Base-by-base conservation (phyloP, 2,329 filamentous ascomycete species). In the Lasiodiplodia sp. region DNA sequence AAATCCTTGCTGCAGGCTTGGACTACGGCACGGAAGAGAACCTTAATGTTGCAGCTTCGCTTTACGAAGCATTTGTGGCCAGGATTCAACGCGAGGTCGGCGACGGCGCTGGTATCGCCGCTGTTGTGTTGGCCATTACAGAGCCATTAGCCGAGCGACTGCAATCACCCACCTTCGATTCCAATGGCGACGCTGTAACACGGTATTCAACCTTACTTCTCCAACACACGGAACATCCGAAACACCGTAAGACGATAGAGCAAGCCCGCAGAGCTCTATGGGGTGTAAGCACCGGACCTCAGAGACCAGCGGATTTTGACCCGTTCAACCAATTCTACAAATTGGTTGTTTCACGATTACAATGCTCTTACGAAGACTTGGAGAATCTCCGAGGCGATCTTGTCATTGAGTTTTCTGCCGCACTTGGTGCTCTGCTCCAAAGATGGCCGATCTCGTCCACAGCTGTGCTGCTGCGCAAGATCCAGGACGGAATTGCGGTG, bases 241-340 rank as follows among this genome's bases (percentile, higher is more conserved):
- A 23, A 28, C 57, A 68, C 51, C 67, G 67, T 14, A 68, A 38
- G 25, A 28, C 18, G 14, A 37, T 93, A 4, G 91, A 93, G 68
- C 85, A 87, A 65, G 89, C 88, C 66, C 84, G 87, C 62, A 87
- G 87, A 62, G 85, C 85, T n/a, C 81, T 94, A 0, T 93, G 91
- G 90, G 88, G 88, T 3, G 86, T 85, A 1, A 78, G 77, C 49
- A 70, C 80, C 7, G 75, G 77, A 25, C 69, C 75, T 10, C 76
- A 74, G 65, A 78, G 79, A 62, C 75, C 75, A 21, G 52, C 73
- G 4, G 76, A 79, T 14, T 80, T 84, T 65, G 81, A 94, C 73
- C 88, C 90, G 0, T 92, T 90, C 71, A 86, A 90, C 66, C 83
- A 87, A 66, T 79, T 96, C 0, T 92, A 94, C 74, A 85, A 84